phyloP scores from a whole-genome alignment of 495 filamentous ascomycete genomes.

The Staphylotrichum tortipilum region DNA sequence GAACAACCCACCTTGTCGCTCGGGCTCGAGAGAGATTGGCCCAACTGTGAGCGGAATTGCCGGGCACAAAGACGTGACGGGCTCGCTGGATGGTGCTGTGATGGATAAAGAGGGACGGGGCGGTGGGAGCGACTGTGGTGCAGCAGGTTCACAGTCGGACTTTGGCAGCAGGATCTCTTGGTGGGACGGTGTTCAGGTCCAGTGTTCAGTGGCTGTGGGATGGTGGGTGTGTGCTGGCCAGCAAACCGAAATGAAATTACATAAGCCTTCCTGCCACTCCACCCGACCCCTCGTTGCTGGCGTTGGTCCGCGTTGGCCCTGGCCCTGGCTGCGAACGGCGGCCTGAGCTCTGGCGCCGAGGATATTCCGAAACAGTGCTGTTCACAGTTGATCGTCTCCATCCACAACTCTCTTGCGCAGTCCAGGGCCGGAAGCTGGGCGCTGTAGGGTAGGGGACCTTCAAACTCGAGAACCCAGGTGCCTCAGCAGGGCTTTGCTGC shows the following conservation, averaged over 20 bases:
- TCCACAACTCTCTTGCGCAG: no score
- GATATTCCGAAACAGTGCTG: slow-evolving; percentile 7
- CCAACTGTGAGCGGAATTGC: background rate
- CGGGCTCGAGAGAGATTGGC: background rate
- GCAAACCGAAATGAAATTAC: slow-evolving; percentile 16
- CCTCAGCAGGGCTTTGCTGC: no score
- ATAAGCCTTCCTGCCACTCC: slow-evolving; percentile 7
- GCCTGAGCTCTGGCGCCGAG: background rate
- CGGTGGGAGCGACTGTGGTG: background rate
- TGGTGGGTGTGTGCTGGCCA: no score
- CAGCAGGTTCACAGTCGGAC: slow-evolving; percentile 1
- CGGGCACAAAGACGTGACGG: background rate
- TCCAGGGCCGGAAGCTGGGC: no score
- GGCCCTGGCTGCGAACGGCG: no score
- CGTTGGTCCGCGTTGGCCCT: no score
- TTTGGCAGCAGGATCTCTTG: slow-evolving; percentile 1
- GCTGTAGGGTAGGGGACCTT: no score
- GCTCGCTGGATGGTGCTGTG: background rate
- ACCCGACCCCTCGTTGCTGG: slow-evolving; percentile 1
- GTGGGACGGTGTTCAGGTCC: slow-evolving; percentile 14
- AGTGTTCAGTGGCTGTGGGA: slow-evolving; percentile 17
- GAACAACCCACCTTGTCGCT: slow-evolving; percentile 15
- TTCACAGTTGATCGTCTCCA: no score
- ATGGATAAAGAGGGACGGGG: background rate
- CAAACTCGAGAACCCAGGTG: no score